These are phyloP conservation scores for Aspergillus brunneoviolaceus DNA, from an alignment of 2,329 filamentous ascomycete species.

Conservation along the genomic window DNA sequence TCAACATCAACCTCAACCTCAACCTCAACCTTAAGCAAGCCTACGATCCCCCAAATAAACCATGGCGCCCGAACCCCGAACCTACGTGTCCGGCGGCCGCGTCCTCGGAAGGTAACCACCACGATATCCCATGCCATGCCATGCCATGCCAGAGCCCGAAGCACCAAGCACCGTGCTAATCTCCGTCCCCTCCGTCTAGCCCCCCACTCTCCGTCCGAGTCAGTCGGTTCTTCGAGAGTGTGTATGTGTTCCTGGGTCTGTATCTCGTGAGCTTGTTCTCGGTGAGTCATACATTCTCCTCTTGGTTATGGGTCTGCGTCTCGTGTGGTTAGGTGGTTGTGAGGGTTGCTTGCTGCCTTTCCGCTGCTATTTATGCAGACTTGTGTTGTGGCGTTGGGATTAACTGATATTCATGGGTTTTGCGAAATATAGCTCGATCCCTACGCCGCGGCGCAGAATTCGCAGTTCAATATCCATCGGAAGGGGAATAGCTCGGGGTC, in stretches of 20 bases:
- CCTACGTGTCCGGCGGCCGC: conserved; percentile 44
- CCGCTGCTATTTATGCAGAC: too few species aligned
- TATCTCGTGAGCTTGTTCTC: conserved; percentile 52
- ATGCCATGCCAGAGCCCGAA: neutral
- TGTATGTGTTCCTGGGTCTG: conserved; percentile 50
- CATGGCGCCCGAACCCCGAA: conserved; percentile 36
- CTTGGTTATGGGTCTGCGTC: neutral
- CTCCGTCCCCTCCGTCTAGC: conserved; percentile 26
- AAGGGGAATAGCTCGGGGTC: conserved; percentile 27
- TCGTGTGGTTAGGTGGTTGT: neutral
- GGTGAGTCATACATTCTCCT: conserved; percentile 31
- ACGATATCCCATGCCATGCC: neutral
- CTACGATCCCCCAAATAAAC: neutral
- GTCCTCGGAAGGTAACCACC: conserved; percentile 35
- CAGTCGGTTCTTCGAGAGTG: conserved; percentile 40
- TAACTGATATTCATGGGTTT: neutral
- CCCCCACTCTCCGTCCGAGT: conserved; percentile 47
- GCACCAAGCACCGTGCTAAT: neutral
- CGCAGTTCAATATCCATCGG: conserved; percentile 44
- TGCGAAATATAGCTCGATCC: conserved; percentile 42
- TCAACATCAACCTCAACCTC: too few species aligned
- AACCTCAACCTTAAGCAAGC: too few species aligned
- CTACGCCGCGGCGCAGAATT: conserved; percentile 46
- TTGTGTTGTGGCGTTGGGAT: too few species aligned
- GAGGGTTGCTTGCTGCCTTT: neutral